Percentiles rank a stretch among this genome's conserved stretches.
Conservation (phyloP, 345 rosid species). For the Alliaria petiolata region DNA sequence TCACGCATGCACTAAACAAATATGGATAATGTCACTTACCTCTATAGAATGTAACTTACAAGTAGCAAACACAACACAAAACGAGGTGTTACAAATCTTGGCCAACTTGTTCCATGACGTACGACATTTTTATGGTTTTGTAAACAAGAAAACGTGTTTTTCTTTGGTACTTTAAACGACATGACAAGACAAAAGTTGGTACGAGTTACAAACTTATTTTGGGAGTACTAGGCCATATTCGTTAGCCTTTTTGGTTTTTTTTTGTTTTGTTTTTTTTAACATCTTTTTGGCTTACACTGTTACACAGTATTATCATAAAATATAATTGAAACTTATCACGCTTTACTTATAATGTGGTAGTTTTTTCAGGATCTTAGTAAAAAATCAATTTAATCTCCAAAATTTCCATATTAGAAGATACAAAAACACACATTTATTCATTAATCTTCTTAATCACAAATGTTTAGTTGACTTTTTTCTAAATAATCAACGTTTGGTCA, state of each 20-base stretch:
- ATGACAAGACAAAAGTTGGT: conserved; percentile 2
- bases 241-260: not conserved
- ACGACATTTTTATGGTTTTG: not conserved
- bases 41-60: not conserved
- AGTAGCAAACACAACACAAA: conserved; percentile 1
- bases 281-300: too few relatives aligned
- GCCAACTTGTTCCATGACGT: conserved; percentile 16
- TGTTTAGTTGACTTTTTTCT: not conserved
- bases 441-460: not conserved
- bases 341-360: too few relatives aligned
- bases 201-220: not conserved
- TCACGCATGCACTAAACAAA: not conserved
- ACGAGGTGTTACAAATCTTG: not conserved
- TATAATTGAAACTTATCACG: too few relatives aligned
- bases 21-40: not conserved
- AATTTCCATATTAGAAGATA: too few relatives aligned
- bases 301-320: too few relatives aligned
- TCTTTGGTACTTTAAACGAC: not conserved
- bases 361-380: too few relatives aligned
- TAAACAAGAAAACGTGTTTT: not conserved
- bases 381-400: too few relatives aligned
- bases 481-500: not conserved
- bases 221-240: not conserved
- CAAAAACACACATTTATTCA: not conserved
- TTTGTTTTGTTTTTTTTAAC: too few relatives aligned